Conservation (phyloP, 164 flowering plant species). For the Warburgia ugandensis region DNA sequence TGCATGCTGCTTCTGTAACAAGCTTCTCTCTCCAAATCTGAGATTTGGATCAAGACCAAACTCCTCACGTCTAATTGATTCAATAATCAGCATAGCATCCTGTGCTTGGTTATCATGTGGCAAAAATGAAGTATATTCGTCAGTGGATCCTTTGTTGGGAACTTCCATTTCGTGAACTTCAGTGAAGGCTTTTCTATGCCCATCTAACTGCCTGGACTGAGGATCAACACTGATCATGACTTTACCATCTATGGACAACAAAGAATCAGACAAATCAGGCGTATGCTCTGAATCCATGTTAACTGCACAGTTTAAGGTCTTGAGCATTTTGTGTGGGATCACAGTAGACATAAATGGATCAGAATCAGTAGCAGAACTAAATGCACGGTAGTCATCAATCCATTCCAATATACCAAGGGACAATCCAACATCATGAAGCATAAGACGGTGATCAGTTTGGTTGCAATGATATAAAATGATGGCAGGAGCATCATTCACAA, state of each 20-base stretch:
- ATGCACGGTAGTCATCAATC: slow-evolving; percentile 57
- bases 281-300: not conserved
- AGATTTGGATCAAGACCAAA: slow-evolving; percentile 71
- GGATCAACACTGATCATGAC: slow-evolving; percentile 7
- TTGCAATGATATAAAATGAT: slow-evolving; percentile 54
- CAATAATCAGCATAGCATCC: slow-evolving; percentile 49
- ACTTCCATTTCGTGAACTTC: slow-evolving; percentile 5
- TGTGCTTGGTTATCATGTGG: slow-evolving; percentile 11
- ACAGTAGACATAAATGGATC: slow-evolving; percentile 14
- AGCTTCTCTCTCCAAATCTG: slow-evolving; percentile 34
- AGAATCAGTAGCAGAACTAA: too few species aligned
- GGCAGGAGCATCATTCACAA: slow-evolving; percentile 47
- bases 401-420: slow-evolving; percentile 73
- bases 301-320: slow-evolving; percentile 13
- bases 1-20: slow-evolving; percentile 91
- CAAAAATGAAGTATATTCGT: not conserved
- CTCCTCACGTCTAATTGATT: slow-evolving; percentile 81
- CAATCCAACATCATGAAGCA: slow-evolving; percentile 86
- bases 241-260: slow-evolving; percentile 5
- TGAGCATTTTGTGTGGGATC: slow-evolving; percentile 3
- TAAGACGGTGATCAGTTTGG: slow-evolving; percentile 40
- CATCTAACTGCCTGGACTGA: slow-evolving; percentile 1
- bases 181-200: slow-evolving; percentile 6
- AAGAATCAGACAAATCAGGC: slow-evolving; percentile 6
- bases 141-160: slow-evolving; percentile 14